A percentile compares a stretch with the other conserved stretches of the same genome.
Conservation (phyloP, 2,329 filamentous ascomycete species). For the Claviceps arundinis region DNA sequence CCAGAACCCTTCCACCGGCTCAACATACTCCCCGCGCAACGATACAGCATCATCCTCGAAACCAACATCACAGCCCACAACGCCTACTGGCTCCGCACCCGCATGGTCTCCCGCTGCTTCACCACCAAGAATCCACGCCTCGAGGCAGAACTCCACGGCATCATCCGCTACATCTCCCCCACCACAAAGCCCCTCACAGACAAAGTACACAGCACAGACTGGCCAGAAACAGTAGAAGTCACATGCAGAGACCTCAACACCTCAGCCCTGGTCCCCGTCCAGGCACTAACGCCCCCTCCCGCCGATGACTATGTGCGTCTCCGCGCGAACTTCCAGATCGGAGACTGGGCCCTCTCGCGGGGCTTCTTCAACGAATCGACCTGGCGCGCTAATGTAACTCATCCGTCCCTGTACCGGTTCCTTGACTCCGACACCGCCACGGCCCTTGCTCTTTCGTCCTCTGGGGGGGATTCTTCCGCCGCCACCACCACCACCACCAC, state of each 20-base stretch:
- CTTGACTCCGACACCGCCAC: constrained; percentile 11
- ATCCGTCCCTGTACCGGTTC: constrained; percentile 23
- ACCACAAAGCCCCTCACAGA: not conserved
- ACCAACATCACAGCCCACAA: constrained; percentile 39
- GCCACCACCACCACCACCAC: constrained; percentile 3
- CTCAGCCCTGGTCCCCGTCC: constrained; percentile 27
- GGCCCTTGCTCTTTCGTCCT: too few species aligned
- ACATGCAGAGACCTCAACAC: constrained; percentile 41
- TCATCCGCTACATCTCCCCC: constrained; percentile 17
- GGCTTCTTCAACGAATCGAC: constrained; percentile 42
- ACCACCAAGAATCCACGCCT: constrained; percentile 18
- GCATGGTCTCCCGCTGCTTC: constrained; percentile 27
- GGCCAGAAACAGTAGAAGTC: constrained; percentile 32
- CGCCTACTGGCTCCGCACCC: constrained; percentile 52
- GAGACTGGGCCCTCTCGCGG: constrained; percentile 36
- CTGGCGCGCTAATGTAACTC: constrained; percentile 27
- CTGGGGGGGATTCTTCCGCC: not conserved
- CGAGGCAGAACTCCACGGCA: constrained; percentile 16
- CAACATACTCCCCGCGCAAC: constrained; percentile 55
- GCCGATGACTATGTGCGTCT: constrained; percentile 30
- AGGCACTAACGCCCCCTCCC: constrained; percentile 21
- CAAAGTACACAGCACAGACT: constrained; percentile 30
- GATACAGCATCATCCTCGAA: constrained; percentile 54
- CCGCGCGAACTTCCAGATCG: constrained; percentile 41
- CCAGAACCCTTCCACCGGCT: constrained; percentile 45